Evolutionary conservation across 345 rosid genomes (phyloP), one percentile per base, ranked within the genome.

Genomic region (Populus euphratica): DNA sequence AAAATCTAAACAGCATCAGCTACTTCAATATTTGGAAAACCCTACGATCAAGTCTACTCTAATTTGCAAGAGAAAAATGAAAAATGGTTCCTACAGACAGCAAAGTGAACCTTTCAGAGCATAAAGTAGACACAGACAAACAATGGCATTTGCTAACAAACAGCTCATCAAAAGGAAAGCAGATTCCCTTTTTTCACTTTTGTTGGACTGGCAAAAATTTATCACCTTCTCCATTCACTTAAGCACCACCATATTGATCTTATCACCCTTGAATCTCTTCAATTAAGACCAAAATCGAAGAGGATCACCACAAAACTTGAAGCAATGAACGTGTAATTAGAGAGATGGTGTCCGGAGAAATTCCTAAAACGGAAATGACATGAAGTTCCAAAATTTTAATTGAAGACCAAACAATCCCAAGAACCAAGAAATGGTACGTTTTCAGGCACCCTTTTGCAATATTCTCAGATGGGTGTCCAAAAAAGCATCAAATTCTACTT

Each of bases 101-200:
- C 91, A 94, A 90, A 90, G 94, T 87, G 94, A 90, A 81, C 84
- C 93, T 94, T 93, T 92, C 91, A 90, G 94, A 88, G 93, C 87
- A 94, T 92, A 94, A 91, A 94, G 96, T 85, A 79, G 81, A 75
- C 80, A 31, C 21, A 56, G 76, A 85, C 85, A 86, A 89, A 84
- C 87, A 66, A 88, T 78, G 85, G 79, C 86, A 82, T 82, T 88
- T 84, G 88, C 87, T 82, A 86, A 85, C 79, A 78, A 88, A 86
- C 97, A 92, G 94, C 90, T 87, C 92, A 85, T 49, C 62, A 81
- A 73, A 77, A 31, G 83, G 79, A 90, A 93, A 90, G 91, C 88
- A 91, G 92, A 91, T 90, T 89, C 94, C 88, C 94, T 87, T 88
- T 64, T 87, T 87, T 74, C 74, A 77, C 86, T 84, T 81, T 80